Evolutionary conservation across 1,284 basidiomycete species (phyloP), one percentile per base, ranked within the genome.

Genomic region (Trichosporon sp.): DNA sequence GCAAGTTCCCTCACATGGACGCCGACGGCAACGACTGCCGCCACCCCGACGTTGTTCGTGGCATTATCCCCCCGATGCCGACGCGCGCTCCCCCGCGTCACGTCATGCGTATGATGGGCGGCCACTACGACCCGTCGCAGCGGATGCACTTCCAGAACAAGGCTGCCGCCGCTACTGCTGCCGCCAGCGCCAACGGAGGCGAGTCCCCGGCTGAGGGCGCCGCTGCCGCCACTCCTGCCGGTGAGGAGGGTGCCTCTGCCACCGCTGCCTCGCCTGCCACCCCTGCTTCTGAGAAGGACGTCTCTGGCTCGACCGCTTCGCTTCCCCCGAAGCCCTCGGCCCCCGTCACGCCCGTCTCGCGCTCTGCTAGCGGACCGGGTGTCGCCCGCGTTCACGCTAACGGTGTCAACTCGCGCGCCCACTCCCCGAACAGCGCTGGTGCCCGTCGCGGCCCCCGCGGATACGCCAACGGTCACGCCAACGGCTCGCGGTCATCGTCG

Each of bases 1-100:
- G 83, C 77, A 84, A 83, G 75, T 84, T 84, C 78, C 83, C 83
- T 43, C 83, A 84, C 71, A 71, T 84, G 21, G 79, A 81, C 69
- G 74, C 79, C 26, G 79, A 82, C 65, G 82, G 82, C 54, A 81
- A 79, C 68, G 83, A 84, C 70, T 78, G 76, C 61, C 79, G 83
- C 63, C 81, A 84, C 76, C 83, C 83, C 6, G 83, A 84, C 54
- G 80, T 84, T 14, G 76, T 84, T 66, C 76, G 78, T 31, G 83
- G 83, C 38, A 70, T 80, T 37, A 75, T 84, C 16, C 73, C 81
- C 11, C 80, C 83, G 14, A 71, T 78, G 38, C 80, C 81, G 1
- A 74, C 80, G 14, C 70, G 78, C 26, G 38, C 75, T 32, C 70
- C 76, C 14, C 75, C 72, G 40, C 69, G 72, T 38, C 66, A 74